phyloP scores from a whole-genome alignment of 2,329 filamentous ascomycete genomes.

The Cladophialophora carrionii region DNA sequence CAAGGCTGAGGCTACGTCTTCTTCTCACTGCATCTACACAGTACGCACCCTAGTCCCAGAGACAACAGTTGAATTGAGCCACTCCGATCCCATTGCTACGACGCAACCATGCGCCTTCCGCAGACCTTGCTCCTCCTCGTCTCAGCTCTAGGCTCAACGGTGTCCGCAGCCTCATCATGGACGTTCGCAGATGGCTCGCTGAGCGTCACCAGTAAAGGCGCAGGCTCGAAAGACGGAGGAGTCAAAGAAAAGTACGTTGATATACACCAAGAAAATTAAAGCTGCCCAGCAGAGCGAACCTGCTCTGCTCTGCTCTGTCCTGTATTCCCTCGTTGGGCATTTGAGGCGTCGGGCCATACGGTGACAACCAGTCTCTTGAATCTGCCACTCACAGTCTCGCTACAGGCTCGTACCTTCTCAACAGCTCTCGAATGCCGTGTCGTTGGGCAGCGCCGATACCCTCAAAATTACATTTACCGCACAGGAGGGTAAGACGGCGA shows the following conservation, averaged over 20 bases:
- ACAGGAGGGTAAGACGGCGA: slow-evolving; percentile 74
- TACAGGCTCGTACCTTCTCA: slow-evolving; percentile 62
- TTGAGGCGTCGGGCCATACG: background rate
- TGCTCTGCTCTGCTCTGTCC: background rate
- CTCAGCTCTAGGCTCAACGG: slow-evolving; percentile 24
- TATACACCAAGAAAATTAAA: background rate
- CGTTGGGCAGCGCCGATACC: slow-evolving; percentile 69
- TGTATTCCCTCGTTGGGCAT: background rate
- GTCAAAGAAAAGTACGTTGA: slow-evolving; percentile 59
- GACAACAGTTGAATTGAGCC: background rate
- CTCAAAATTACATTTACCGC: slow-evolving; percentile 82
- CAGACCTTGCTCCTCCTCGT: slow-evolving; percentile 29
- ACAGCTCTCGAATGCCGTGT: slow-evolving; percentile 65
- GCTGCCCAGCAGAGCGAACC: too few relatives aligned
- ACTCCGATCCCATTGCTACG: background rate
- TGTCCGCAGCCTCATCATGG: slow-evolving; percentile 59
- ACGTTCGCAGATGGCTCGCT: slow-evolving; percentile 67
- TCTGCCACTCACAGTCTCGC: background rate
- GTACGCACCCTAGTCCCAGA: background rate
- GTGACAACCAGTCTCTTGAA: background rate
- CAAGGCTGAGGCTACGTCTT: slow-evolving; percentile 22
- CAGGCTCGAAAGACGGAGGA: slow-evolving; percentile 54
- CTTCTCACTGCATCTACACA: slow-evolving; percentile 4
- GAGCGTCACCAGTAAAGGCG: slow-evolving; percentile 62
- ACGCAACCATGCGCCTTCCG: slow-evolving; percentile 28